These are phyloP conservation scores for Pelargonium nanum DNA, from an alignment of 345 rosid genomes.

Conservation along the genomic window DNA sequence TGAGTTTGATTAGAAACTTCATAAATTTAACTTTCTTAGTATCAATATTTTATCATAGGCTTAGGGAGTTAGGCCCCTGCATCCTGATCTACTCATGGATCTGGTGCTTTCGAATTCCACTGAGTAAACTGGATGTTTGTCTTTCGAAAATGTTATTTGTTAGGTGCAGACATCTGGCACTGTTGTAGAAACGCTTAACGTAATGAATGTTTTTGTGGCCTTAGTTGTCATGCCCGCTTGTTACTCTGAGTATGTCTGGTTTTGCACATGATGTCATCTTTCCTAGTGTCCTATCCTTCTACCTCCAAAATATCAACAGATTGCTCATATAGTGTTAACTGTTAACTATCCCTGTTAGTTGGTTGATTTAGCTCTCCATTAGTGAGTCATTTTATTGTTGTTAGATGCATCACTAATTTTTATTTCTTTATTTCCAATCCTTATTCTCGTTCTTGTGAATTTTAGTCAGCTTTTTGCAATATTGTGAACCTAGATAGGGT, in stretches of 20 bases:
- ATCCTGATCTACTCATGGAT: not conserved
- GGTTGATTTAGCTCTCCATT: not conserved
- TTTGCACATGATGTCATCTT: not conserved
- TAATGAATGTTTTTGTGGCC: not conserved
- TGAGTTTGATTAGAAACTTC: not conserved
- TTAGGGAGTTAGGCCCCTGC: not conserved
- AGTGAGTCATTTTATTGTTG: not conserved
- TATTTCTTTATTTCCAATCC: not conserved
- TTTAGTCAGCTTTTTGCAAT: not conserved
- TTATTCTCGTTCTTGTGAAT: not conserved
- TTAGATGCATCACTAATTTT: not conserved
- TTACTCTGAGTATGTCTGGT: not conserved
- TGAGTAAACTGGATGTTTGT: not conserved
- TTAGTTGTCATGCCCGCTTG: not conserved
- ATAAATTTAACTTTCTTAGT: not conserved
- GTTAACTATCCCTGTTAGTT: too few relatives aligned
- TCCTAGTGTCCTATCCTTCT: not conserved
- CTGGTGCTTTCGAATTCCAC: not conserved
- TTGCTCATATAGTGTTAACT: too few relatives aligned
- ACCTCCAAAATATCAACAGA: not conserved
- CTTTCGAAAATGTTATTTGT: not conserved
- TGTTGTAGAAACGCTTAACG: not conserved
- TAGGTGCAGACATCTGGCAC: not conserved
- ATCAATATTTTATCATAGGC: not conserved
- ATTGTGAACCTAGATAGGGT: not conserved